A percentile compares a stretch with the other conserved stretches of the same genome.
Evolutionary conservation across 2,329 filamentous ascomycete genomes (phyloP).

Genomic region (Remersonia thermophila): DNA sequence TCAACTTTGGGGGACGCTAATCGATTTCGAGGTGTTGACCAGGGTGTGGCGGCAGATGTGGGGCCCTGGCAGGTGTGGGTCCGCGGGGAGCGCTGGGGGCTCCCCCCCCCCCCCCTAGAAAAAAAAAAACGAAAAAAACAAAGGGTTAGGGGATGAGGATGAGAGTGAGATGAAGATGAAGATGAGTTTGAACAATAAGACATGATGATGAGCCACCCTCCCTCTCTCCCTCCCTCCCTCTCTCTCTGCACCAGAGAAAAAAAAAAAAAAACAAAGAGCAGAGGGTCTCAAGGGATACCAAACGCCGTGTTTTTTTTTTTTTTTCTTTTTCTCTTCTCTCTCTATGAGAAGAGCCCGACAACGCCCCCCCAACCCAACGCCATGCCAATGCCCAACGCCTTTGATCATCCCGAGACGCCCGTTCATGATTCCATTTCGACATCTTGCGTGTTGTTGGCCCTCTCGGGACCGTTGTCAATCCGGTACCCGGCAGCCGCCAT

Average conservation of each 20-base stretch:
- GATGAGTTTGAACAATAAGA: too few species aligned
- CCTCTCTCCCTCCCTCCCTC: too few species aligned
- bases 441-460: constrained; percentile 33
- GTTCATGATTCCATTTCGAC: constrained; percentile 27
- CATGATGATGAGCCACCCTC: too few species aligned
- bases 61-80: not conserved
- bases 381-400: constrained; percentile 3
- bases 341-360: too few species aligned
- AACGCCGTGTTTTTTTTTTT: too few species aligned
- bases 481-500: constrained; percentile 65
- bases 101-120: not conserved
- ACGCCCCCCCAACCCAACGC: constrained; percentile 6
- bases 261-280: too few species aligned
- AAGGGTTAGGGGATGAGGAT: too few species aligned
- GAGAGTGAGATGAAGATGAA: too few species aligned
- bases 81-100: not conserved
- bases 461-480: constrained; percentile 48
- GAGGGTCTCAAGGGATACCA: too few species aligned
- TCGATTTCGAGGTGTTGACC: constrained; percentile 7
- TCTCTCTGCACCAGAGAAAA: too few species aligned
- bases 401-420: not conserved
- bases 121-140: too few species aligned
- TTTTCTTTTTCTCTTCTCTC: too few species aligned
- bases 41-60: constrained; percentile 1
- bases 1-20: constrained; percentile 3